phyloP scores from a whole-genome alignment of 2,329 filamentous ascomycete species.

The Botrytis cinerea region DNA sequence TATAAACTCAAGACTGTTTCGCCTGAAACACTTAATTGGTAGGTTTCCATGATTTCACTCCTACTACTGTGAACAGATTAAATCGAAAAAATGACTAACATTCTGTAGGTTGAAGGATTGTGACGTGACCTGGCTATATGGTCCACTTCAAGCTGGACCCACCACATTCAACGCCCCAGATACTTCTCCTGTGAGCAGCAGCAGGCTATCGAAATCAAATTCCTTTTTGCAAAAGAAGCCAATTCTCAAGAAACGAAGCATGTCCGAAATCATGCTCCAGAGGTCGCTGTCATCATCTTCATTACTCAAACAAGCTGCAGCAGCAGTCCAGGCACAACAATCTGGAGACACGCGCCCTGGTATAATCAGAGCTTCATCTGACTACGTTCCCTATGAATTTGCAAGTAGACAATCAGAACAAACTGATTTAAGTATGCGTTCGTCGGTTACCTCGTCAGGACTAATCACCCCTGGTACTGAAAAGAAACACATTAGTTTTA shows the following conservation, averaged over 20 bases:
- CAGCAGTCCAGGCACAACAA: constrained; percentile 30
- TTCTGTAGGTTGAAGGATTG: constrained; percentile 32
- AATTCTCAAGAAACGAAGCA: constrained; percentile 91
- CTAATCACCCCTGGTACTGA: constrained; percentile 58
- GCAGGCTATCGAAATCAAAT: constrained; percentile 57
- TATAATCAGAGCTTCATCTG: constrained; percentile 52
- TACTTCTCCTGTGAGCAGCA: constrained; percentile 50
- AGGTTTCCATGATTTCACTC: constrained; percentile 12
- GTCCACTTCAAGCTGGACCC: constrained; percentile 75
- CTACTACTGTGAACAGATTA: neutral
- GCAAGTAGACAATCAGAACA: constrained; percentile 41
- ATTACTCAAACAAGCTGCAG: constrained; percentile 67
- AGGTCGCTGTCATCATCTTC: constrained; percentile 83
- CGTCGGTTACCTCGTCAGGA: constrained; percentile 73
- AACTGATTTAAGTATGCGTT: constrained; percentile 53
- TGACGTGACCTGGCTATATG: constrained; percentile 60
- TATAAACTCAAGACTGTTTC: constrained; percentile 83
- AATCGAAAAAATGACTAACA: constrained; percentile 48
- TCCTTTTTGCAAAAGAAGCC: constrained; percentile 63
- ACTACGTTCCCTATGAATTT: constrained; percentile 67
- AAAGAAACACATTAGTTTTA: constrained; percentile 93
- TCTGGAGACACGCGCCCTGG: constrained; percentile 17
- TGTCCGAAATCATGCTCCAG: constrained; percentile 91
- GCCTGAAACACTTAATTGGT: constrained; percentile 85
- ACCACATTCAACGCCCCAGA: constrained; percentile 50